Base-by-base conservation (phyloP, 352 stramenopile genomes). In the Aphanomyces invadans region DNA sequence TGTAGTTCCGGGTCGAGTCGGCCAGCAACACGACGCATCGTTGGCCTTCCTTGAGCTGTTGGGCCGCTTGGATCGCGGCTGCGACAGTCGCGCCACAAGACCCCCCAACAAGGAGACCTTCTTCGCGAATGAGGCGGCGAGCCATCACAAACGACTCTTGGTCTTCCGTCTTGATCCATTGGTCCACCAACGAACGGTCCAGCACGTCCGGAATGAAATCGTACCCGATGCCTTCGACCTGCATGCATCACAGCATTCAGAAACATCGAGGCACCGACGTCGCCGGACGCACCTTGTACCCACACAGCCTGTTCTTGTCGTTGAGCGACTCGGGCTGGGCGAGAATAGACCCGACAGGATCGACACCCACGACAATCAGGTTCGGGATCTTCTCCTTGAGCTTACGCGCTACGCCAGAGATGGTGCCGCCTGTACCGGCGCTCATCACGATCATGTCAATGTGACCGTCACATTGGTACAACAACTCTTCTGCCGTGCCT, bases 1-100 rank as follows among this genome's bases (percentile, higher is more conserved):
- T 98, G 88, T 98, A 98, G 79, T 98, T 98, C 26, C 95, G 80
- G 21, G 96, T 96, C 51, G 83, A 97, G 75, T 98, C 95, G 0
- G 94, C 88, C 5, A 98, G 75, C 38, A 98, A 76, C 11, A 98
- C 90, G 7, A 98, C 94, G 70, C 88, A 97, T 12, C 89, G 87
- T 73, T 98, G 88, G 25, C 89, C 93, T 60, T 81, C 71, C 59
- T 81, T 80, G 21, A 98, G 78, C 26, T 69, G 73, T 17, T 81
- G 71, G 2, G 91, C 92, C 21, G 88, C 90, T 31, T 83, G 73
- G 10, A 98, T 66, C 2, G 90, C 90, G 23, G 74, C 83, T 17
- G 74, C 79, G 51, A 97, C 85, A 12, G 89, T 90, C 29, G 91
- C 86, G 29, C 95, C 95, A 71, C 86, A 94, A 15, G 89, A 97